Percentiles rank a stretch among this genome's conserved stretches.
Evolutionary conservation across 306 rosid species (phyloP).

Genomic region (Trichosanthes cucumerina): DNA sequence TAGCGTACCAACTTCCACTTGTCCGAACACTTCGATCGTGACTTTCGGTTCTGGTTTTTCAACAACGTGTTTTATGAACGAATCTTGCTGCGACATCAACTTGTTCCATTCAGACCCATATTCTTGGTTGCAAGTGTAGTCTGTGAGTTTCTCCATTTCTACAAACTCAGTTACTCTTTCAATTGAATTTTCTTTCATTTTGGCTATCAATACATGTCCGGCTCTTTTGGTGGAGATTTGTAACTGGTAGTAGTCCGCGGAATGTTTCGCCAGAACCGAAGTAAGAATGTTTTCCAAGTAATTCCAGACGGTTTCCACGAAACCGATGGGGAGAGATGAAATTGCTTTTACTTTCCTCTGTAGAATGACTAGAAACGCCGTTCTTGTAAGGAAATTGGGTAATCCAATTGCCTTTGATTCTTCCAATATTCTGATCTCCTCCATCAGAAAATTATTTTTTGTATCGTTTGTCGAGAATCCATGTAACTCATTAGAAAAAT

Average conservation of each 20-base stretch:
- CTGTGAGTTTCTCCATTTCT: constrained; percentile 41
- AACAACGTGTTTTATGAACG: not conserved
- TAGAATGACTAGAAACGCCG: constrained; percentile 20
- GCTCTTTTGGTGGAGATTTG: constrained; percentile 17
- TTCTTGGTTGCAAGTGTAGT: constrained; percentile 36
- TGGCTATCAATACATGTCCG: not conserved
- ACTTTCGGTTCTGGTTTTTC: not conserved
- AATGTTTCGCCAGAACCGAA: constrained; percentile 15
- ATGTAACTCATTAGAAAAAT: not conserved
- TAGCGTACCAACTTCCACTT: constrained; percentile 17
- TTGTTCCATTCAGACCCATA: constrained; percentile 20
- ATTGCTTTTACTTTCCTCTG: constrained; percentile 25
- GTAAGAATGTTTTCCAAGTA: constrained; percentile 25
- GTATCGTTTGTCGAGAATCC: constrained; percentile 14
- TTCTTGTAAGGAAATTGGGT: constrained; percentile 38
- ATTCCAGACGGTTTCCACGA: constrained; percentile 29
- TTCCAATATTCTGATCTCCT: constrained; percentile 19
- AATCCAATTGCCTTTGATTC: constrained; percentile 36
- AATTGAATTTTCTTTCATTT: constrained; percentile 17
- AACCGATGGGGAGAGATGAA: constrained; percentile 11
- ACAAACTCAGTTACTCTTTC: constrained; percentile 18
- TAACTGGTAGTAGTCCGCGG: constrained; percentile 31
- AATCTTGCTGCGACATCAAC: constrained; percentile 17
- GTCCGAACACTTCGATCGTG: constrained; percentile 26
- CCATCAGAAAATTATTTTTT: constrained; percentile 9